Percentiles rank a stretch among this genome's conserved stretches.
Conservation (phyloP, 495 filamentous ascomycete genomes). For the Lasiosphaeriaceae sp. region DNA sequence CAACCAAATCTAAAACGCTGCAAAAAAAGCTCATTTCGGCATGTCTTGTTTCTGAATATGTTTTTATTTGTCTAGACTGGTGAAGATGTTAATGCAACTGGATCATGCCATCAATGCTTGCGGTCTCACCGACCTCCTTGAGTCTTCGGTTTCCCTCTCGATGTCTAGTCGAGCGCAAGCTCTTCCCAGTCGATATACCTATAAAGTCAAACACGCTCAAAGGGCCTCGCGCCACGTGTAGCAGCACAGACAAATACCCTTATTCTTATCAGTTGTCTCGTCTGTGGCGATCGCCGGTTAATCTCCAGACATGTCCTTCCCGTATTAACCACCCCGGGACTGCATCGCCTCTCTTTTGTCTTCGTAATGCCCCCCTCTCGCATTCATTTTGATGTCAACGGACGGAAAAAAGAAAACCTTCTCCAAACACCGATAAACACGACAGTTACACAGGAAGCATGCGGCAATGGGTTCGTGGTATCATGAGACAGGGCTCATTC, state of each 20-base stretch:
- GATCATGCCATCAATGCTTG: not conserved
- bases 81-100: not conserved
- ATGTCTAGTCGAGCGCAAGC: too few species aligned
- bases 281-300: too few species aligned
- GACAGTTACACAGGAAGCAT: slow-evolving; percentile 9
- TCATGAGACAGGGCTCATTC: slow-evolving; percentile 14
- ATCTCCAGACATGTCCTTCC: too few species aligned
- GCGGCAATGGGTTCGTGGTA: slow-evolving; percentile 15
- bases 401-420: slow-evolving; percentile 4
- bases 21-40: too few species aligned
- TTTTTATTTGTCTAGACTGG: not conserved
- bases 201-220: not conserved
- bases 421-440: slow-evolving; percentile 7
- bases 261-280: too few species aligned
- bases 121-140: not conserved
- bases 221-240: not conserved
- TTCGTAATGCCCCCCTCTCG: not conserved
- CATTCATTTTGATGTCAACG: slow-evolving; percentile 4
- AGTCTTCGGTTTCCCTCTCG: not conserved
- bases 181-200: too few species aligned
- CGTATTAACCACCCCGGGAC: not conserved
- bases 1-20: too few species aligned
- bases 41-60: not conserved
- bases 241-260: too few species aligned
- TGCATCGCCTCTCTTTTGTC: not conserved